Conservation (phyloP, 257 asterid species). For the Lantana camara region DNA sequence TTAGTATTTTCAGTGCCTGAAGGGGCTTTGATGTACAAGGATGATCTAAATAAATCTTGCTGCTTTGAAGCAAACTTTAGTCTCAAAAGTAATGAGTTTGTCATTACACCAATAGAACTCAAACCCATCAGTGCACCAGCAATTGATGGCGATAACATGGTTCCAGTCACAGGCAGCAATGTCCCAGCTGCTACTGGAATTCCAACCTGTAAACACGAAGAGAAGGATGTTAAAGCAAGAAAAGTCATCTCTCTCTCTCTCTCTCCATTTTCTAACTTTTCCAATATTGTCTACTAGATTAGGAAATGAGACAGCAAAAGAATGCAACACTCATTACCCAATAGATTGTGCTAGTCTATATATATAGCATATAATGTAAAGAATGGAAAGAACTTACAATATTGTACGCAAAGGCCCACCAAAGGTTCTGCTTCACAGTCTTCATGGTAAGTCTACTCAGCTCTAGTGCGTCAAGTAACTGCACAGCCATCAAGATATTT, state of each 20-base stretch:
- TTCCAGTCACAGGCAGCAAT: slow-evolving; percentile 83
- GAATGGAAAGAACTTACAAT: slow-evolving; percentile 58
- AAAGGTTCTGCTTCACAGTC: slow-evolving; percentile 93
- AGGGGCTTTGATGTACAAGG: slow-evolving; percentile 44
- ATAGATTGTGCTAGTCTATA: background rate
- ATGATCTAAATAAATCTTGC: slow-evolving; percentile 38
- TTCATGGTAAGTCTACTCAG: slow-evolving; percentile 95
- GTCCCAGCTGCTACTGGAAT: slow-evolving; percentile 96
- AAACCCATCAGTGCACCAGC: slow-evolving; percentile 99
- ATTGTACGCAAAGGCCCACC: slow-evolving; percentile 99
- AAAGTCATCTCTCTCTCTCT: background rate
- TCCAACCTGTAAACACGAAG: slow-evolving; percentile 60
- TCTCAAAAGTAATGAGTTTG: slow-evolving; percentile 82
- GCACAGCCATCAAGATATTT: slow-evolving; percentile 30
- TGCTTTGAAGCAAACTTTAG: slow-evolving; percentile 54
- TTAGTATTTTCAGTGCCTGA: slow-evolving; percentile 34
- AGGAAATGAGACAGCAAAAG: background rate
- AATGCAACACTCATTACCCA: background rate
- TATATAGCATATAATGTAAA: background rate
- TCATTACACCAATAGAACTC: slow-evolving; percentile 94
- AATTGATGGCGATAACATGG: slow-evolving; percentile 93
- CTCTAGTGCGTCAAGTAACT: slow-evolving; percentile 97
- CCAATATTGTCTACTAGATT: background rate
- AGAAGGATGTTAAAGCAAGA: background rate
- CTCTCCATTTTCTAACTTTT: background rate